Conservation (phyloP, 306 rosid genomes). For the Quillaja saponaria region DNA sequence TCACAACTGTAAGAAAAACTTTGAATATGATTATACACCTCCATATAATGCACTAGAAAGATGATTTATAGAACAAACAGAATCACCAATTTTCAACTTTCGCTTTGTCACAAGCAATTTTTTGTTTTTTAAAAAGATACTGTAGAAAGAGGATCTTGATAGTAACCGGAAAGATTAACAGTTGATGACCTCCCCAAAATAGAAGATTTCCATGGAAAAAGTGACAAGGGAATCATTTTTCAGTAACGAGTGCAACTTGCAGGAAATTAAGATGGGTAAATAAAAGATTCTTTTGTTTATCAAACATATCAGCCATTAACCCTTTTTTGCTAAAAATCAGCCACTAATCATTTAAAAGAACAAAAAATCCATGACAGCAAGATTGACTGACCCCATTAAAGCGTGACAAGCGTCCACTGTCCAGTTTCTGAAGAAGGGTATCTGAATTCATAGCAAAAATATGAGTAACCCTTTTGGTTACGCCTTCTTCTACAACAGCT, state of each 20-base stretch:
- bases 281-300: too few species aligned
- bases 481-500: slow-evolving; percentile 56
- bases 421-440: slow-evolving; percentile 52
- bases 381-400: slow-evolving; percentile 62
- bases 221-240: too few species aligned
- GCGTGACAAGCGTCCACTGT: slow-evolving; percentile 53
- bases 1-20: not conserved
- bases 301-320: too few species aligned
- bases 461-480: slow-evolving; percentile 68
- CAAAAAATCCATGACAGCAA: not conserved
- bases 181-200: too few species aligned
- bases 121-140: too few species aligned
- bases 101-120: slow-evolving; percentile 17
- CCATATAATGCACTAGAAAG: slow-evolving; percentile 1
- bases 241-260: too few species aligned
- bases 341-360: not conserved
- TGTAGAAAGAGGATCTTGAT: too few species aligned
- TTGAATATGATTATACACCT: slow-evolving; percentile 20
- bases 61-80: slow-evolving; percentile 12
- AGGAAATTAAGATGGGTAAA: too few species aligned
- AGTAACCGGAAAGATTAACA: too few species aligned
- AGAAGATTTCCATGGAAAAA: too few species aligned
- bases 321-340: too few species aligned
- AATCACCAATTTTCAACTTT: slow-evolving; percentile 10
- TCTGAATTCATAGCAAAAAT: slow-evolving; percentile 56